Percentiles rank a stretch among this genome's conserved stretches.
Conservation (phyloP, 495 filamentous ascomycete genomes). For the Cercophora samala region DNA sequence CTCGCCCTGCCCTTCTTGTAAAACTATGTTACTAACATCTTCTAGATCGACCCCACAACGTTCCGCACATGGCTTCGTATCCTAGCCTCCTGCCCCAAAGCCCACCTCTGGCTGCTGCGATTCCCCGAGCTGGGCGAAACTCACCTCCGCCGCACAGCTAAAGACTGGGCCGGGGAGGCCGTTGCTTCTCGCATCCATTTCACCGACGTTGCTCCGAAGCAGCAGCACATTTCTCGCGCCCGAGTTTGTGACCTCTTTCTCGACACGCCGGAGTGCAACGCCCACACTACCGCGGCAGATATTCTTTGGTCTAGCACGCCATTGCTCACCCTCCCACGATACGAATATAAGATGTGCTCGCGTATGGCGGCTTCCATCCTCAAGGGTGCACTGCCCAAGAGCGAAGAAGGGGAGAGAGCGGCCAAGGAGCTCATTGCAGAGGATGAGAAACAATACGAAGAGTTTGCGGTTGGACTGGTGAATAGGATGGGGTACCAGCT, state of each 20-base stretch:
- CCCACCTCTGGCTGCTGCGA: slow-evolving; percentile 91
- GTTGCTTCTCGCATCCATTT: slow-evolving; percentile 92
- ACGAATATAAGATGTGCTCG: slow-evolving; percentile 98
- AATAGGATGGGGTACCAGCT: slow-evolving; percentile 59
- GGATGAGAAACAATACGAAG: slow-evolving; percentile 79
- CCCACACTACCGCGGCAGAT: slow-evolving; percentile 95
- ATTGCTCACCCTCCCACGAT: slow-evolving; percentile 87
- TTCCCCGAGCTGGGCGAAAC: slow-evolving; percentile 92
- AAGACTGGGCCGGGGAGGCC: slow-evolving; percentile 76
- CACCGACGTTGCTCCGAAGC: slow-evolving; percentile 94
- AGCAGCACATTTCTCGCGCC: slow-evolving; percentile 88
- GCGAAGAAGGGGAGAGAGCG: slow-evolving; percentile 61
- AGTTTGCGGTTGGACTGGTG: slow-evolving; percentile 71
- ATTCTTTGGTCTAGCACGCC: slow-evolving; percentile 95
- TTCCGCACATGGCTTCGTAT: slow-evolving; percentile 97
- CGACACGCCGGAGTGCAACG: slow-evolving; percentile 97
- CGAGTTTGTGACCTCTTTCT: slow-evolving; percentile 91
- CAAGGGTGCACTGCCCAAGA: slow-evolving; percentile 76
- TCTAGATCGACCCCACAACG: slow-evolving; percentile 92
- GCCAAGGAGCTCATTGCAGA: slow-evolving; percentile 71
- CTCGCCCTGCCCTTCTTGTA: neutral
- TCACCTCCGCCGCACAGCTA: slow-evolving; percentile 76
- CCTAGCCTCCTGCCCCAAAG: slow-evolving; percentile 78
- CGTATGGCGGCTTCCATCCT: slow-evolving; percentile 96
- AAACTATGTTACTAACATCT: neutral